Conservation (phyloP, 148 eudicot species). For the Gaultheria prostrata region DNA sequence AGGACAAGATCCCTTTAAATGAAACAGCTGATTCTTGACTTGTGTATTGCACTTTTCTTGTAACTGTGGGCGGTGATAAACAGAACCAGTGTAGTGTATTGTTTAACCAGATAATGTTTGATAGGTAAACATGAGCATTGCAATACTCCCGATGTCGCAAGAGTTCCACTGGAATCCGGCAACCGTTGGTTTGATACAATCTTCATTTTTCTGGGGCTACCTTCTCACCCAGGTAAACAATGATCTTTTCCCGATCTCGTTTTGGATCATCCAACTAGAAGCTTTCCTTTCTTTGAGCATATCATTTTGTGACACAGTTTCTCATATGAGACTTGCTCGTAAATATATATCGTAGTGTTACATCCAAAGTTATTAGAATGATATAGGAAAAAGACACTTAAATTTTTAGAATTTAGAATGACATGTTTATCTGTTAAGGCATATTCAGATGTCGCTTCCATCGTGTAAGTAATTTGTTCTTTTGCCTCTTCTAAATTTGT, state of each 20-base stretch:
- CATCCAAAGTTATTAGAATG: conserved; percentile 45
- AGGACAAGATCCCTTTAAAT: neutral
- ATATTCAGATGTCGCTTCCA: neutral
- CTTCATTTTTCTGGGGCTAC: conserved; percentile 98
- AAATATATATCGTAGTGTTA: neutral
- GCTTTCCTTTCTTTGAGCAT: neutral
- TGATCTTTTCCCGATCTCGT: neutral
- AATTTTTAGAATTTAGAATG: neutral
- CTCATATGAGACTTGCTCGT: neutral
- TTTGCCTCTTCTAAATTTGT: conserved; percentile 5
- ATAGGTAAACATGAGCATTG: conserved; percentile 99
- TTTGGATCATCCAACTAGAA: neutral
- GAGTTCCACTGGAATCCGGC: conserved; percentile 79
- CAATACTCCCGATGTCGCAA: conserved; percentile 93
- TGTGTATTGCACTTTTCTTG: neutral
- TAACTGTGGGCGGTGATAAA: neutral
- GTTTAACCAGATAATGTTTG: conserved; percentile 21
- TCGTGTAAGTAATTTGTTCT: neutral
- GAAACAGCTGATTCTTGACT: conserved; percentile 1
- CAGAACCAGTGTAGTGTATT: neutral
- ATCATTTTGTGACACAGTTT: neutral
- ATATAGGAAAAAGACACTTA: neutral
- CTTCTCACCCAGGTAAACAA: conserved; percentile 86
- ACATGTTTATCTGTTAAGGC: neutral
- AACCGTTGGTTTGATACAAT: conserved; percentile 91